A percentile compares a stretch with the other conserved stretches of the same genome.
Conservation (phyloP, 805 yeast species). For the Pachysolen tannophilus region DNA sequence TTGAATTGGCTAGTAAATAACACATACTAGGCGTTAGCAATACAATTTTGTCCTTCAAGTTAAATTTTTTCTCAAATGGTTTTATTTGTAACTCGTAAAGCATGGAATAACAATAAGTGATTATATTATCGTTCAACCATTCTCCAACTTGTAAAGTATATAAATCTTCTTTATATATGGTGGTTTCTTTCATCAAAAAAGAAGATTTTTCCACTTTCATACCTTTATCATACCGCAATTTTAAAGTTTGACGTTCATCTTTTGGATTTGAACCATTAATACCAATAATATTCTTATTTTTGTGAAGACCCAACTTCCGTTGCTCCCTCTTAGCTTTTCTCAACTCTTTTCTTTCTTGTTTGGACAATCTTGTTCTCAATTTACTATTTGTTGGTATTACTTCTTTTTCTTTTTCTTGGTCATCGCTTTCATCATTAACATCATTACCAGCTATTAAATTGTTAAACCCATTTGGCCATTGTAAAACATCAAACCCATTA, state of each 20-base stretch:
- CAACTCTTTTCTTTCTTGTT: slow-evolving; percentile 17
- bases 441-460: slow-evolving; percentile 2
- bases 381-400: no score
- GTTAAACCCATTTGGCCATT: slow-evolving; percentile 22
- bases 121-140: slow-evolving; percentile 70
- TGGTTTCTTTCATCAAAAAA: no score
- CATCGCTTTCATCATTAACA: slow-evolving; percentile 3
- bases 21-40: slow-evolving; percentile 56
- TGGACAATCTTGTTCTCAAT: slow-evolving; percentile 11
- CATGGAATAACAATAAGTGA: slow-evolving; percentile 50
- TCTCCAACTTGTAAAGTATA: slow-evolving; percentile 51
- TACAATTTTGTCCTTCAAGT: slow-evolving; percentile 24
- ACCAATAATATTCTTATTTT: no score
- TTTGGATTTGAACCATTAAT: no score
- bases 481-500: slow-evolving; percentile 35
- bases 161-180: no score
- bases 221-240: no score
- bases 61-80: slow-evolving; percentile 15
- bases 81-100: slow-evolving; percentile 14
- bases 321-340: slow-evolving; percentile 17
- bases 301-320: no score
- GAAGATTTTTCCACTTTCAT: no score
- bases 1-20: slow-evolving; percentile 38
- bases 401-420: not conserved
- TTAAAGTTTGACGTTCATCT: no score